These are phyloP conservation scores for Lactarius hengduanensis DNA, from an alignment of 768 basidiomycete species.

Conservation along the genomic window DNA sequence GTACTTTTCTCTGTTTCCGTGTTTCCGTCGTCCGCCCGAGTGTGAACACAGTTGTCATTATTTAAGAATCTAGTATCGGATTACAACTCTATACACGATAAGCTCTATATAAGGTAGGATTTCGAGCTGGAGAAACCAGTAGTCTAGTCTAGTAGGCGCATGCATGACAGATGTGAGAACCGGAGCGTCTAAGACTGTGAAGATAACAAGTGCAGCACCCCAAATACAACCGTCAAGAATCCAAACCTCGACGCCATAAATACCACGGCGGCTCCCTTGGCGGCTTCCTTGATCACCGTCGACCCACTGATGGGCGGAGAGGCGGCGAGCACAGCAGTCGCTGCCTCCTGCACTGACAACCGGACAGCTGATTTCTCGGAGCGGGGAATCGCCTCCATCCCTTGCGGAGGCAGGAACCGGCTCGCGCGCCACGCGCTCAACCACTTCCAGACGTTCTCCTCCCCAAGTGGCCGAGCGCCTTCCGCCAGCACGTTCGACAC, in stretches of 20 bases:
- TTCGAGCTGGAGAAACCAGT: not conserved
- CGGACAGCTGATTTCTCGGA: not conserved
- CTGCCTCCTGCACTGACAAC: not conserved
- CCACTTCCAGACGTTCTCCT: constrained; percentile 26
- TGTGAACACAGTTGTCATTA: constrained; percentile 2
- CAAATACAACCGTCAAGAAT: constrained; percentile 11
- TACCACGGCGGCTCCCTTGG: constrained; percentile 4
- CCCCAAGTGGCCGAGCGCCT: constrained; percentile 17
- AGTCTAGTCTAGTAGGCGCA: not conserved
- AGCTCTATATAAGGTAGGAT: not conserved
- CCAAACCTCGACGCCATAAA: constrained; percentile 17
- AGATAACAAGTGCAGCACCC: constrained; percentile 4
- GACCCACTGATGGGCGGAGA: not conserved
- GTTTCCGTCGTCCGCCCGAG: not conserved
- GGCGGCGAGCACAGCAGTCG: not conserved
- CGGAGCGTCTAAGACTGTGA: constrained; percentile 8
- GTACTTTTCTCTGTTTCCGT: not conserved
- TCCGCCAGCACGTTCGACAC: constrained; percentile 25
- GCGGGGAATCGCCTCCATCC: not conserved
- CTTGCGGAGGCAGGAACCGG: constrained; percentile 22
- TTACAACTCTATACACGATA: not conserved
- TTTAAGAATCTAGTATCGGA: not conserved
- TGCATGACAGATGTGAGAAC: not conserved
- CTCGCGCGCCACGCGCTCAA: constrained; percentile 23
- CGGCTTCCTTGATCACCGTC: constrained; percentile 1